Evolutionary conservation across 352 stramenopile species (phyloP).

Genomic region (Globisporangium uncinulatum): DNA sequence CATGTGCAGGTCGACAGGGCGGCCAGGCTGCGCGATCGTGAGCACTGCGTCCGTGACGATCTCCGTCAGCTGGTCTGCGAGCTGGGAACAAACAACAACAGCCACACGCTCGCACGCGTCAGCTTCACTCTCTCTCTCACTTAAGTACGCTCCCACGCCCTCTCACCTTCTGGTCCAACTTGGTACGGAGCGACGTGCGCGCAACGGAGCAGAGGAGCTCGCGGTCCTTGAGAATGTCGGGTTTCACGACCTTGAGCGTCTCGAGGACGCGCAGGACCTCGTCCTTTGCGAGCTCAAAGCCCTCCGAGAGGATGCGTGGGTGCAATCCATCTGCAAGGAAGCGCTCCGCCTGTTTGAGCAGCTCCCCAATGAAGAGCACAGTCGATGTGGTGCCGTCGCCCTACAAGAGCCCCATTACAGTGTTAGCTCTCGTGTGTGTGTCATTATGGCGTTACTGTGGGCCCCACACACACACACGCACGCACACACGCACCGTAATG

Average conservation of each 20-base stretch:
- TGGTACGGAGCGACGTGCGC: conserved; percentile 96
- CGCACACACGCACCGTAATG: conserved; percentile 47
- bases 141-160: not conserved
- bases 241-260: conserved; percentile 78
- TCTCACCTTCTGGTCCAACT: conserved; percentile 91
- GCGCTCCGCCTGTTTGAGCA: conserved; percentile 97
- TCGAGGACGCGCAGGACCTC: conserved; percentile 94
- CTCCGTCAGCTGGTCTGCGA: conserved; percentile 92
- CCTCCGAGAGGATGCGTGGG: conserved; percentile 95
- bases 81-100: conserved; percentile 14
- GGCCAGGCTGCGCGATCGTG: conserved; percentile 83
- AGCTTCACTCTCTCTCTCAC: not conserved
- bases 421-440: too few species aligned
- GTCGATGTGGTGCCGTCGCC: conserved; percentile 98
- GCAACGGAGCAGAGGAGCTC: conserved; percentile 94
- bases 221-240: conserved; percentile 89
- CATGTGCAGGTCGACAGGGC: conserved; percentile 97
- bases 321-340: conserved; percentile 97
- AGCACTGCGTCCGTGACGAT: conserved; percentile 97
- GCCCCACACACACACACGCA: not conserved
- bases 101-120: not conserved
- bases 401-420: conserved; percentile 11
- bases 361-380: conserved; percentile 97
- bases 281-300: conserved; percentile 97
- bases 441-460: not conserved